Percentiles rank a stretch among this genome's conserved stretches.
These are phyloP conservation scores for Termitomyces bulborhizus DNA, from an alignment of 768 basidiomycete genomes.

Conservation along the genomic window DNA sequence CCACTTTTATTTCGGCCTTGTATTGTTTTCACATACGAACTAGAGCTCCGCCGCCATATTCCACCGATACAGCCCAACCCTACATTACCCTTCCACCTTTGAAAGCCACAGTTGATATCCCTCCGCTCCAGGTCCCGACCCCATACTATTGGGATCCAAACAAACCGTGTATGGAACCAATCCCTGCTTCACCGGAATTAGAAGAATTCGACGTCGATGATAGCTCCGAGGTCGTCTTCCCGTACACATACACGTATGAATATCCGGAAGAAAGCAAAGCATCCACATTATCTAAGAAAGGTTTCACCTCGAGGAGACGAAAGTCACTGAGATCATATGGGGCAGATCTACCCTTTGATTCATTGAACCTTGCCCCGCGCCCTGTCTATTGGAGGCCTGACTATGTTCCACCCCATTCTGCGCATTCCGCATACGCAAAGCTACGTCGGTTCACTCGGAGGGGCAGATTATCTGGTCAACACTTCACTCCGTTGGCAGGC, in stretches of 20 bases:
- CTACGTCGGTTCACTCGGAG: not conserved
- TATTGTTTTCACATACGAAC: not conserved
- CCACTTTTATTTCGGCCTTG: not conserved
- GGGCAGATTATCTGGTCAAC: not conserved
- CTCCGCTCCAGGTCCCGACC: not conserved
- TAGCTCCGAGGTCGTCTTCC: not conserved
- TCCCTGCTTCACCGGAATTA: slow-evolving; percentile 5
- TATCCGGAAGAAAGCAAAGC: not conserved
- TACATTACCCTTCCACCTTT: not conserved
- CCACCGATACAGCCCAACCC: not conserved
- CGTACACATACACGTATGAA: not conserved
- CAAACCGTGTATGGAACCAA: not conserved
- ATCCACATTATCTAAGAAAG: not conserved
- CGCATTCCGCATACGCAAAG: not conserved
- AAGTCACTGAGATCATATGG: not conserved
- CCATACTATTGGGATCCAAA: not conserved
- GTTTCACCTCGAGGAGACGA: not conserved
- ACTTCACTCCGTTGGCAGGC: not conserved
- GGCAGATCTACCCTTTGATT: slow-evolving; percentile 3
- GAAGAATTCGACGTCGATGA: not conserved
- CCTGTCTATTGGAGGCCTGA: slow-evolving; percentile 13
- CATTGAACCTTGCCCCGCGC: slow-evolving; percentile 10
- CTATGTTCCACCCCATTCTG: slow-evolving; percentile 4
- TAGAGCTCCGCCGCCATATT: slow-evolving; percentile 3
- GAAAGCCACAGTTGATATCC: not conserved